A percentile compares a stretch with the other conserved stretches of the same genome.
These are phyloP conservation scores for Talaromyces wortmannii DNA, from an alignment of 495 filamentous ascomycete genomes.

Conservation along the genomic window DNA sequence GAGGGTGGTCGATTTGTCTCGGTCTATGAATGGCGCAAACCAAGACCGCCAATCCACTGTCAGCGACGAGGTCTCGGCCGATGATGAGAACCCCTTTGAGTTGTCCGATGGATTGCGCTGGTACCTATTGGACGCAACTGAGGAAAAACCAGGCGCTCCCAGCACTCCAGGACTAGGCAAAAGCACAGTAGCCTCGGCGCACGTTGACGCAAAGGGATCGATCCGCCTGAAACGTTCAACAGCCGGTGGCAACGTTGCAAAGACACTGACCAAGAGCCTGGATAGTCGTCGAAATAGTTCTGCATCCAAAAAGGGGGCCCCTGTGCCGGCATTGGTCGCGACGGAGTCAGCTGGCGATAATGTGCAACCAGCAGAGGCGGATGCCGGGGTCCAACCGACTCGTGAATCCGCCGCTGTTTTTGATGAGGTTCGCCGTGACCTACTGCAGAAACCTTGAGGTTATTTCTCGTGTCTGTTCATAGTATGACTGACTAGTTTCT, in stretches of 20 bases:
- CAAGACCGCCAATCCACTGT: conserved; percentile 48
- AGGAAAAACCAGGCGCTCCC: conserved; percentile 94
- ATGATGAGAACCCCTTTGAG: conserved; percentile 97
- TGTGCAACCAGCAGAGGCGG: conserved; percentile 24
- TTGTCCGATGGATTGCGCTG: conserved; percentile 91
- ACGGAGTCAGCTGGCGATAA: conserved; percentile 32
- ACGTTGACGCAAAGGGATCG: conserved; percentile 77
- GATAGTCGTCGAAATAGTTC: conserved; percentile 86
- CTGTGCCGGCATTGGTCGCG: conserved; percentile 23
- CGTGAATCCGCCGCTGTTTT: conserved; percentile 31
- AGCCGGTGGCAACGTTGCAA: conserved; percentile 55
- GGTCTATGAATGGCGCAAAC: conserved; percentile 51
- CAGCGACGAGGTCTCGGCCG: conserved; percentile 56
- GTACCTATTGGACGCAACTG: conserved; percentile 89
- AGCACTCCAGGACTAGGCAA: conserved; percentile 82
- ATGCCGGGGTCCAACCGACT: conserved; percentile 18
- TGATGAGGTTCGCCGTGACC: conserved; percentile 46
- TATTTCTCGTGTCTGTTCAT: conserved; percentile 3
- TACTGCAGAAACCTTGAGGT: conserved; percentile 38
- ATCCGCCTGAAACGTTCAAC: conserved; percentile 49
- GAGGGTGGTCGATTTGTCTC: conserved; percentile 86
- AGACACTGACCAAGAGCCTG: conserved; percentile 76
- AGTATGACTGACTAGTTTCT: conserved; percentile 9
- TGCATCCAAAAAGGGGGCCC: conserved; percentile 61
- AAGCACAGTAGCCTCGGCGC: conserved; percentile 82